Evolutionary conservation across 805 yeast species (phyloP), one percentile per base, ranked within the genome.

Genomic region (Starmerella bombi): DNA sequence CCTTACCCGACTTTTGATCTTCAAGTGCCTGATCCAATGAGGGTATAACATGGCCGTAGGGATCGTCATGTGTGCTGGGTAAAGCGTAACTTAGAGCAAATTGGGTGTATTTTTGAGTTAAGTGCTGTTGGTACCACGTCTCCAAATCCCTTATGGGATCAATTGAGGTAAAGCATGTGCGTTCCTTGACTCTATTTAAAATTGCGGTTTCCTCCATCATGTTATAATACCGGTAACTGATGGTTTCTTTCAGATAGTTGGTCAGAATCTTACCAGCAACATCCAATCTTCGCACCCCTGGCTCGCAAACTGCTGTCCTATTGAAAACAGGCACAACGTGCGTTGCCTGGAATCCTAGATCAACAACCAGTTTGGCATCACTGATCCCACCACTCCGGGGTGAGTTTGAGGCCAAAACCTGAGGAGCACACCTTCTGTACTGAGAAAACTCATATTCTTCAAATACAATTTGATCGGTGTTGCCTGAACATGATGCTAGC

Each of bases 221-320:
- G 54, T 91, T 88, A 58, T 86, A 91, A 62, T 91, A 91, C 40
- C 96, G 67, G 55, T 80, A 91, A 2, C 95, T 83, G 10, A 88
- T 72, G 36, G 82, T 68, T 55, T 91, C 97, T 47, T 85, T 69
- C 38, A 93, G 59, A 37, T 78, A 72, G 3, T 95, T 94, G 39
- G 84, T 82, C 38, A 91, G 60, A 37, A 82, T 66, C 42, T 82
- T 70, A 0, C 99, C 99, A 0, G 91, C 98, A 35, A 93, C 72
- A 34, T 85, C 88, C 39, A 86, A 61, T 45, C 82, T 77, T 46
- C 73, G 71, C 2, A 84, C 75, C 0, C 85, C 95, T 25, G 72
- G 71, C 74, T 83, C 77, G 37, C 85, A 70, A 0, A 97, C 97
- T 2, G 80, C 66, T 1, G 85, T 68, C 75, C 88, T 27, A 25